These are phyloP conservation scores for Knufia petricola DNA, from an alignment of 2,329 filamentous ascomycete genomes.

Conservation along the genomic window DNA sequence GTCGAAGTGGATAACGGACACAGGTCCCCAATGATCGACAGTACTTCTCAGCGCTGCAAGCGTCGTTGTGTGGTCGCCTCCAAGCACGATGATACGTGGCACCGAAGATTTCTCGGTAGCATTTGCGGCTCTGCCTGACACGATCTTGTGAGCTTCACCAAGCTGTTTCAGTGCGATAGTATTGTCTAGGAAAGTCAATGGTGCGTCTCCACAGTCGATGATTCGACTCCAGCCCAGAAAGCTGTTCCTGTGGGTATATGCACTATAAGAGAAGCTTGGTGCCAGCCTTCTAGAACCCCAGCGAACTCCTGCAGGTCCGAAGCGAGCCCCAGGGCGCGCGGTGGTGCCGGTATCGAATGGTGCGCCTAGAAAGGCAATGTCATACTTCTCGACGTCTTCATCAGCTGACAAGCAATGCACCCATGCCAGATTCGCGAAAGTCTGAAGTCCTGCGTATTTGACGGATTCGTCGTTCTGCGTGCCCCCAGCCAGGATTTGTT, in stretches of 20 bases:
- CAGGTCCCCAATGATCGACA: slow-evolving; percentile 39
- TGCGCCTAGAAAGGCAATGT: slow-evolving; percentile 40
- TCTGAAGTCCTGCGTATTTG: slow-evolving; percentile 30
- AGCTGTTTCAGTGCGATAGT: slow-evolving; percentile 46
- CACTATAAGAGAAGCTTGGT: slow-evolving; percentile 33
- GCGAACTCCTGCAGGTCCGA: slow-evolving; percentile 44
- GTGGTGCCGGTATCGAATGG: slow-evolving; percentile 46
- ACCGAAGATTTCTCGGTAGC: slow-evolving; percentile 30
- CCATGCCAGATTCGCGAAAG: slow-evolving; percentile 29
- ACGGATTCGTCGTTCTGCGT: not conserved
- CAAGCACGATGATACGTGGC: slow-evolving; percentile 45
- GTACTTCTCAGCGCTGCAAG: slow-evolving; percentile 44
- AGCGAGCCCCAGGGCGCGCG: slow-evolving; percentile 43
- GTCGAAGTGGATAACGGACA: slow-evolving; percentile 51
- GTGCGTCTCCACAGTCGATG: slow-evolving; percentile 48
- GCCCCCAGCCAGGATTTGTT: not conserved
- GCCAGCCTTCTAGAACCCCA: slow-evolving; percentile 41
- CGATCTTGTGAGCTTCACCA: slow-evolving; percentile 40
- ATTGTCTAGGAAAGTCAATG: slow-evolving; percentile 44
- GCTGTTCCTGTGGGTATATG: slow-evolving; percentile 42
- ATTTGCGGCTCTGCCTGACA: slow-evolving; percentile 39
- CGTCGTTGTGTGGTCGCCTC: slow-evolving; percentile 49
- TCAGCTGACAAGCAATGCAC: slow-evolving; percentile 25
- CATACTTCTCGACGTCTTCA: slow-evolving; percentile 25
- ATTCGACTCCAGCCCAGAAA: slow-evolving; percentile 42